These are phyloP conservation scores for Verticillium nonalfalfae DNA, from an alignment of 2,329 filamentous ascomycete genomes.

Conservation along the genomic window DNA sequence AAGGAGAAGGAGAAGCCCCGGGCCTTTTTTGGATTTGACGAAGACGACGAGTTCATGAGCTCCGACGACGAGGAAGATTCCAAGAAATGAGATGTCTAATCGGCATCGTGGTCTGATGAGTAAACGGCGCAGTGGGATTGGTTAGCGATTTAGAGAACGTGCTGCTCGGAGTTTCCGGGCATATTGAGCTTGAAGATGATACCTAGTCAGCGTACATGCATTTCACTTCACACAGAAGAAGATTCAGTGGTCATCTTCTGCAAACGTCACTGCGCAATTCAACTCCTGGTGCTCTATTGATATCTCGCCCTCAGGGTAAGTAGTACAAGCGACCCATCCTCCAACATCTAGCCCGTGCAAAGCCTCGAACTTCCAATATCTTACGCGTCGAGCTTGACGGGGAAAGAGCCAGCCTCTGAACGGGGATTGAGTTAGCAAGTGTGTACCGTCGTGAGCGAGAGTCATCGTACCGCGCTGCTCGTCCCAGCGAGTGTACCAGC, in stretches of 20 bases:
- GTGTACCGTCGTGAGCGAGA: background rate
- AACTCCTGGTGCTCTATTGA: conserved; percentile 10
- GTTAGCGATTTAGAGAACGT: background rate
- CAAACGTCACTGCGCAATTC: background rate
- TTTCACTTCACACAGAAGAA: background rate
- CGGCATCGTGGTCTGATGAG: background rate
- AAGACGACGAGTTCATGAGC: conserved; percentile 71
- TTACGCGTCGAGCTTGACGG: conserved; percentile 57
- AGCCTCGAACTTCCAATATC: conserved; percentile 10
- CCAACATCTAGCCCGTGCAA: conserved; percentile 7
- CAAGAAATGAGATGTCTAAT: conserved; percentile 16
- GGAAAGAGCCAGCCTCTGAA: conserved; percentile 63
- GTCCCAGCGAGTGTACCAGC: conserved; percentile 93
- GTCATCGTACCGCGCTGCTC: conserved; percentile 77
- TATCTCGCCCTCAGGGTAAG: conserved; percentile 17
- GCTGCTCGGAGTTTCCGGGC: background rate
- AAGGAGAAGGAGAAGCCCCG: conserved; percentile 32
- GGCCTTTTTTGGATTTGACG: conserved; percentile 71
- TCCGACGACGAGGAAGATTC: conserved; percentile 51
- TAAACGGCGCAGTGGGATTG: background rate
- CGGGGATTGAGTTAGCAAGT: conserved; percentile 6
- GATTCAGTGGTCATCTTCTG: background rate
- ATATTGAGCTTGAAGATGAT: background rate
- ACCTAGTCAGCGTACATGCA: background rate
- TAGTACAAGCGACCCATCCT: conserved; percentile 26